These are phyloP conservation scores for Glaciozyma martinii DNA, from an alignment of 768 basidiomycete species.

Conservation along the genomic window DNA sequence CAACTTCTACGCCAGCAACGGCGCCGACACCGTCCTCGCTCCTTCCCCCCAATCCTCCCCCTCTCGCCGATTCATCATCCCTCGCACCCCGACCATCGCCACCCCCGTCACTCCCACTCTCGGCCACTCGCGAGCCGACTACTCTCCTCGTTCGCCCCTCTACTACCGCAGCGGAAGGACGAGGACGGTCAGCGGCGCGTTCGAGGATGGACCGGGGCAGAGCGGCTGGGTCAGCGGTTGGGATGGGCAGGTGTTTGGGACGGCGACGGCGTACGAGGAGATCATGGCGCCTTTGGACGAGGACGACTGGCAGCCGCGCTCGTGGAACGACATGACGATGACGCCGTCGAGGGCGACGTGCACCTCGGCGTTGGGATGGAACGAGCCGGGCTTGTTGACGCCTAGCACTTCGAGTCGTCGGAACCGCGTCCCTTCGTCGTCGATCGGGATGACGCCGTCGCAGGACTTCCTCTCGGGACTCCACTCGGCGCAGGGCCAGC, in stretches of 20 bases:
- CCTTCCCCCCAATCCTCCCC: conserved; percentile 20
- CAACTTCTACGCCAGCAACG: conserved; percentile 12
- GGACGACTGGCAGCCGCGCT: neutral
- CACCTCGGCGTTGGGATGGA: conserved; percentile 4
- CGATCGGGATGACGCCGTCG: conserved; percentile 2
- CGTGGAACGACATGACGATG: conserved; percentile 17
- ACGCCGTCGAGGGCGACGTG: conserved; percentile 21
- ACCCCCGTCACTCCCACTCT: conserved; percentile 23
- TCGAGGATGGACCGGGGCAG: neutral
- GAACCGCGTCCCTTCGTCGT: neutral
- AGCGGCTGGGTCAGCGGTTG: conserved; percentile 5
- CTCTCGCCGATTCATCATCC: conserved; percentile 4
- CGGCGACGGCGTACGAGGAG: neutral
- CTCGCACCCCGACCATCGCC: conserved; percentile 2
- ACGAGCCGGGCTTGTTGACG: conserved; percentile 5
- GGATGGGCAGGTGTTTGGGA: conserved; percentile 8
- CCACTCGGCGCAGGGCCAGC: neutral
- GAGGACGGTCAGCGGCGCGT: conserved; percentile 15
- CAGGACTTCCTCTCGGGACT: conserved; percentile 14
- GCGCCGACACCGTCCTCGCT: conserved; percentile 22
- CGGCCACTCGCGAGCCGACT: conserved; percentile 16
- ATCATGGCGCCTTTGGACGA: neutral
- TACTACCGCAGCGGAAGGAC: conserved; percentile 13
- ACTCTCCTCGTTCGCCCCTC: conserved; percentile 23
- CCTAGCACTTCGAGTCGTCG: neutral